A percentile compares a stretch with the other conserved stretches of the same genome.
Conservation (phyloP, 345 rosid genomes). For the Reutealis trisperma region DNA sequence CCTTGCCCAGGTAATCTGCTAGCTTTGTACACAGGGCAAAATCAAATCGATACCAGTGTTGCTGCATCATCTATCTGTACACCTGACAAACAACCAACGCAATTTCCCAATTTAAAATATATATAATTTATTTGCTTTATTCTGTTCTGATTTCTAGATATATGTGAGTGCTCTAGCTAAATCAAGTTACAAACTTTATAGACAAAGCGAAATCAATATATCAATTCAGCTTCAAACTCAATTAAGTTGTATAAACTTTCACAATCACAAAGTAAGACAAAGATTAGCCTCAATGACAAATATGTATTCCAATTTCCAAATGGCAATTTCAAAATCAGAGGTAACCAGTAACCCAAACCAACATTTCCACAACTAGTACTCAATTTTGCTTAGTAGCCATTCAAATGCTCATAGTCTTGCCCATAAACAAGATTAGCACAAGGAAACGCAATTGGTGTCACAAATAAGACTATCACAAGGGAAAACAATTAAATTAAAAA, state of each 20-base stretch:
- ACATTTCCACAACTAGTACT: background rate
- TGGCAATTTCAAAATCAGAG: background rate
- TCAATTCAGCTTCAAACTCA: background rate
- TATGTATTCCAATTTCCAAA: background rate
- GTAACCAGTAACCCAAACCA: background rate
- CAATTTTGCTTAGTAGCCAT: background rate
- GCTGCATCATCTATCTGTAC: constrained; percentile 91
- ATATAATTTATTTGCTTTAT: background rate
- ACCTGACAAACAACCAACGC: constrained; percentile 47
- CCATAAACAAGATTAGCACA: no score
- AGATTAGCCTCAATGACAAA: background rate
- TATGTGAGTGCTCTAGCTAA: background rate
- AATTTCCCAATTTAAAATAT: background rate
- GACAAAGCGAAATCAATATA: background rate
- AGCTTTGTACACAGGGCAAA: constrained; percentile 85
- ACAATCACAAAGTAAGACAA: background rate
- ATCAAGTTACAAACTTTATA: background rate
- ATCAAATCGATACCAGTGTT: constrained; percentile 79
- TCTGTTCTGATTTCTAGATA: background rate
- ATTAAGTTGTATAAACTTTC: background rate
- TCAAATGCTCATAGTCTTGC: background rate
- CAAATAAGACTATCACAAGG: background rate
- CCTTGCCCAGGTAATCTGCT: constrained; percentile 85
- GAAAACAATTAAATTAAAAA: background rate
- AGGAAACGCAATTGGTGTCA: no score